Evolutionary conservation across 2,329 filamentous ascomycete species (phyloP).

Genomic region (Aureobasidium musti): DNA sequence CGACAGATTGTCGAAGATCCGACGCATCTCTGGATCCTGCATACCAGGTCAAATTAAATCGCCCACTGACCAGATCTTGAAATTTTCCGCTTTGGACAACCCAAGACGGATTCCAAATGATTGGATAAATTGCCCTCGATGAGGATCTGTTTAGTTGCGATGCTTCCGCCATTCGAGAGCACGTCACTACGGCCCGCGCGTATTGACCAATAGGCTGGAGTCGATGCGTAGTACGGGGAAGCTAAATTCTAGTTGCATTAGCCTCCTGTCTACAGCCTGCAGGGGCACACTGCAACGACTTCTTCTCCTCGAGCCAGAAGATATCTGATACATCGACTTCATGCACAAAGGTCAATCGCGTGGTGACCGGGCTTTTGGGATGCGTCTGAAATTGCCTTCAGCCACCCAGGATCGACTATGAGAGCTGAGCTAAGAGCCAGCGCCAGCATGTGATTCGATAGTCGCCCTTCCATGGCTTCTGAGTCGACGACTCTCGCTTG

Average conservation of each 20-base stretch:
- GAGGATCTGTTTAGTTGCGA: constrained; percentile 13
- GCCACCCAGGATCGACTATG: constrained; percentile 15
- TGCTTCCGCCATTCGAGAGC: constrained; percentile 2
- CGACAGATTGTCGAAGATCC: constrained; percentile 8
- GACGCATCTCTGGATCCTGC: constrained; percentile 6
- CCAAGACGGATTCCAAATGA: constrained; percentile 14
- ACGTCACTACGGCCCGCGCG: constrained; percentile 24
- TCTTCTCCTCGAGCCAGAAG: constrained; percentile 16
- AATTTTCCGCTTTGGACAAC: neutral
- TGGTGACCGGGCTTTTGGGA: constrained; percentile 28
- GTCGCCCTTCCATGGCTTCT: constrained; percentile 1
- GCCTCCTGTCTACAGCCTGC: constrained; percentile 14
- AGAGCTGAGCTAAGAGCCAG: constrained; percentile 3
- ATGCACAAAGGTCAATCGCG: constrained; percentile 25
- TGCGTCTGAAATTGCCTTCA: constrained; percentile 26
- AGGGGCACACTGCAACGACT: constrained; percentile 18
- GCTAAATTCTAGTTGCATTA: constrained; percentile 27
- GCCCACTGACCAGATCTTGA: constrained; percentile 2
- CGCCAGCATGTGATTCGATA: constrained; percentile 26
- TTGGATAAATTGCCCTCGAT: constrained; percentile 13
- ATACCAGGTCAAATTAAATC: constrained; percentile 6
- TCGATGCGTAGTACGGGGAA: constrained; percentile 26
- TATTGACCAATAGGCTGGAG: constrained; percentile 1
- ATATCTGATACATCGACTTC: constrained; percentile 29
- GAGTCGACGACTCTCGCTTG: constrained; percentile 22